Conservation (phyloP, 2,329 filamentous ascomycete species). For the Polytolypa hystricis region DNA sequence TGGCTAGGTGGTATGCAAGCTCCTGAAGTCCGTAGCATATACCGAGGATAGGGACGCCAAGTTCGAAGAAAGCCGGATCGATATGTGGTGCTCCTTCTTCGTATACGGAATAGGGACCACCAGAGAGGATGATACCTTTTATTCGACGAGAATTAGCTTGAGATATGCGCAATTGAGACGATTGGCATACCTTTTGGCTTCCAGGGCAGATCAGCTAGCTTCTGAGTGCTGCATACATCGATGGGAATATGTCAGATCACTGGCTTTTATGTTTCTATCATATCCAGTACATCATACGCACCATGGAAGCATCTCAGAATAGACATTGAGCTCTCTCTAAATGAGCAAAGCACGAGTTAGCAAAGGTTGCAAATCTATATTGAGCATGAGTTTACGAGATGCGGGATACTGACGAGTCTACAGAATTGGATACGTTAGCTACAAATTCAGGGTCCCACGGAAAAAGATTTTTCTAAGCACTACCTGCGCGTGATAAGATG, state of each 20-base stretch:
- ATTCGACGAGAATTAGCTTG: too few relatives aligned
- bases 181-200: too few relatives aligned
- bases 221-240: too few relatives aligned
- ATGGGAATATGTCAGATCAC: not conserved
- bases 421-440: too few relatives aligned
- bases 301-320: conserved; percentile 82
- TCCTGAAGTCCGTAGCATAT: conserved; percentile 59
- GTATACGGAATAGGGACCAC: conserved; percentile 69
- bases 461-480: too few relatives aligned
- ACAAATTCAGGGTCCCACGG: too few relatives aligned
- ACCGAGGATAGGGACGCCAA: conserved; percentile 50
- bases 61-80: conserved; percentile 64
- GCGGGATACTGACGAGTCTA: too few relatives aligned
- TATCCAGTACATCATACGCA: conserved; percentile 12
- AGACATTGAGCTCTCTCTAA: conserved; percentile 71
- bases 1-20: conserved; percentile 58
- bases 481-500: conserved; percentile 67
- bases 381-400: too few relatives aligned
- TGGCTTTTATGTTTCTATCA: not conserved
- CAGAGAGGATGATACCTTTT: conserved; percentile 73
- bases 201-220: conserved; percentile 63
- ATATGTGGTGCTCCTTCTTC: conserved; percentile 66
- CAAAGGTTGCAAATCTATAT: too few relatives aligned
- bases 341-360: too few relatives aligned
- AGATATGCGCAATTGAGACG: too few relatives aligned